Conservation (phyloP, 345 rosid species). For the Hibiscus trionum region DNA sequence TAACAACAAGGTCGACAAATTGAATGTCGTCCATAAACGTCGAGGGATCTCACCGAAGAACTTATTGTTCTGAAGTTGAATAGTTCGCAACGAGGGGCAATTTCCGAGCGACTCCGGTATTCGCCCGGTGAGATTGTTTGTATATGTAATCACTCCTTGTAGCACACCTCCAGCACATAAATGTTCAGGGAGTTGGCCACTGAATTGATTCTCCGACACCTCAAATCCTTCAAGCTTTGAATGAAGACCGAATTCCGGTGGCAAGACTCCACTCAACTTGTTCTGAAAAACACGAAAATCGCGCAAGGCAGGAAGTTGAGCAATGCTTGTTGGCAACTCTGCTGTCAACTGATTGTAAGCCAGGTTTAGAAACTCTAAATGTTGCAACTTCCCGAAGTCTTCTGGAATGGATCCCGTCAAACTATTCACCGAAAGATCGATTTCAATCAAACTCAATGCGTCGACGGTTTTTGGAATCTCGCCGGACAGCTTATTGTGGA, state of each 20-base stretch:
- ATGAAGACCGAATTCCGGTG: slow-evolving; percentile 56
- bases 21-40: slow-evolving; percentile 50
- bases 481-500: slow-evolving; percentile 41
- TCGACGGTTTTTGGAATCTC: slow-evolving; percentile 41
- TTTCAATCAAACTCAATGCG: slow-evolving; percentile 25
- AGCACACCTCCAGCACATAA: slow-evolving; percentile 59
- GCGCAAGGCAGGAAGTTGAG: slow-evolving; percentile 38
- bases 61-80: slow-evolving; percentile 59
- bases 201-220: slow-evolving; percentile 49
- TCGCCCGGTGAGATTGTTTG: slow-evolving; percentile 59
- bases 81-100: slow-evolving; percentile 40
- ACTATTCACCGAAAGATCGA: slow-evolving; percentile 54
- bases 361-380: slow-evolving; percentile 31
- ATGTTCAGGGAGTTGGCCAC: slow-evolving; percentile 59
- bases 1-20: slow-evolving; percentile 42
- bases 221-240: slow-evolving; percentile 57
- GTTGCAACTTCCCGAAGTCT: slow-evolving; percentile 47
- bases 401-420: slow-evolving; percentile 63
- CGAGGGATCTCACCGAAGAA: slow-evolving; percentile 76
- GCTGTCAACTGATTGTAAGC: slow-evolving; percentile 49
- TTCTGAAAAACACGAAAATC: slow-evolving; percentile 41
- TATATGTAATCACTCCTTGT: slow-evolving; percentile 48
- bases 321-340: slow-evolving; percentile 43
- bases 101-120: slow-evolving; percentile 61
- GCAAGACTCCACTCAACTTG: slow-evolving; percentile 56